phyloP scores from a whole-genome alignment of 1,284 basidiomycete genomes.

The Fomitopsis schrenkii region DNA sequence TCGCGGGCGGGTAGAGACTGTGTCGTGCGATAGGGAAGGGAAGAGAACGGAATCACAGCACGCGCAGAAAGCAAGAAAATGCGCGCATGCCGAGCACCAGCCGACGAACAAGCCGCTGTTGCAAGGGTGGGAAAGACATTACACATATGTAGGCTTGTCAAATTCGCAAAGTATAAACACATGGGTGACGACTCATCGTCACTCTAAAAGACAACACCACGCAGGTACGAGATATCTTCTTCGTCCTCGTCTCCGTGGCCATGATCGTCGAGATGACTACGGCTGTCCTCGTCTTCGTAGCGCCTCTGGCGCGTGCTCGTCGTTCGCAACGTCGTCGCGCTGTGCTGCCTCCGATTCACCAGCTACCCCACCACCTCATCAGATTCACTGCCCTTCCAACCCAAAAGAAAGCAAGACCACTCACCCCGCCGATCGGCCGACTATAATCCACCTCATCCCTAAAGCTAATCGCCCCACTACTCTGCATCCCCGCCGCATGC shows the following conservation, averaged over 20 bases:
- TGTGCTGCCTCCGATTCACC: constrained; percentile 35
- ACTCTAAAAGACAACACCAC: background rate
- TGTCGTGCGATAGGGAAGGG: too few species aligned
- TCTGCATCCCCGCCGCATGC: constrained; percentile 25
- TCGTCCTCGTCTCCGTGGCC: background rate
- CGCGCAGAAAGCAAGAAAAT: too few species aligned
- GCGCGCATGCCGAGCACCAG: too few species aligned
- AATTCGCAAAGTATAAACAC: too few species aligned
- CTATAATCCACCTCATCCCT: constrained; percentile 42
- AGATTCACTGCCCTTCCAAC: background rate
- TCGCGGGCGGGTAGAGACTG: too few species aligned
- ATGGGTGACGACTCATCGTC: background rate
- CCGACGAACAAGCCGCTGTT: too few species aligned
- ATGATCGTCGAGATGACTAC: background rate
- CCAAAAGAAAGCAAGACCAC: constrained; percentile 10
- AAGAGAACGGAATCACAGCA: too few species aligned
- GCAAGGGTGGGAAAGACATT: too few species aligned
- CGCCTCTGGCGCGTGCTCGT: background rate
- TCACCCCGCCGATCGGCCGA: constrained; percentile 38
- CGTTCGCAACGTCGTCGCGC: constrained; percentile 36
- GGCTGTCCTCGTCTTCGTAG: background rate
- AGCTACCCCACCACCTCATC: constrained; percentile 21
- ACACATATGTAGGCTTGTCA: too few species aligned
- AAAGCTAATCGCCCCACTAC: constrained; percentile 33
- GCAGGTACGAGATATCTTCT: background rate